Conservation (phyloP, 371 early-diverging fungal genomes). For the Thermomucor indicae-seudaticae region DNA sequence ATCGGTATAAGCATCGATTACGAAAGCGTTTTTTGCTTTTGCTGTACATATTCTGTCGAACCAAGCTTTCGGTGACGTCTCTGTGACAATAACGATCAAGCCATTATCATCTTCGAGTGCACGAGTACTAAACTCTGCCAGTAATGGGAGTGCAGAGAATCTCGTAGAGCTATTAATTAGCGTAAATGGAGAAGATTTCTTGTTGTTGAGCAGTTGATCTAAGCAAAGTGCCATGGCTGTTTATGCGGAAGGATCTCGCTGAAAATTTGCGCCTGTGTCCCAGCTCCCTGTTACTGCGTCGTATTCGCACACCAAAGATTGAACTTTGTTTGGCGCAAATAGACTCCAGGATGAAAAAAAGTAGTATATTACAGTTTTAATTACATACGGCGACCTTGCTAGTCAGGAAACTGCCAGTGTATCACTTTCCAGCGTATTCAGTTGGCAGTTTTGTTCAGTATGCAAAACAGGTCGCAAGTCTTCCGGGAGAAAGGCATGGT, state of each 20-base stretch:
- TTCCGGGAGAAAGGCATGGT: not conserved
- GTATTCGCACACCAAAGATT: too few relatives aligned
- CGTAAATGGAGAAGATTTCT: slow-evolving; percentile 25
- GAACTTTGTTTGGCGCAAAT: too few relatives aligned
- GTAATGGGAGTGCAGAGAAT: slow-evolving; percentile 20
- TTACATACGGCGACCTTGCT: too few relatives aligned
- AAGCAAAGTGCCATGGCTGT: slow-evolving; percentile 26
- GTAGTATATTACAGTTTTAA: too few relatives aligned
- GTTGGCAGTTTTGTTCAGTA: not conserved
- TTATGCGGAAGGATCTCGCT: too few relatives aligned
- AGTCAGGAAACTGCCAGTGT: too few relatives aligned
- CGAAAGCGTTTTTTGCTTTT: slow-evolving; percentile 2
- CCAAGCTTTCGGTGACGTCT: slow-evolving; percentile 34
- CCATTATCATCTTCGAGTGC: slow-evolving; percentile 19
- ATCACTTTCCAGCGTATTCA: too few relatives aligned
- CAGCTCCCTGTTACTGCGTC: too few relatives aligned
- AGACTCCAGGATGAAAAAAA: too few relatives aligned
- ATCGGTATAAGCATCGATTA: slow-evolving; percentile 35
- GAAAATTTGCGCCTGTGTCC: too few relatives aligned
- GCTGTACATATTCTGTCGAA: slow-evolving; percentile 3
- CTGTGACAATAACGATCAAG: slow-evolving; percentile 30
- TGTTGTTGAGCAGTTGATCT: slow-evolving; percentile 34
- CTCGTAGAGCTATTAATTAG: slow-evolving; percentile 28
- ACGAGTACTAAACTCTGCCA: slow-evolving; percentile 20
- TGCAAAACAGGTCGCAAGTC: slow-evolving; percentile 7